Base-by-base conservation (phyloP, 2,329 filamentous ascomycete genomes). In the Blumeria hordei region DNA sequence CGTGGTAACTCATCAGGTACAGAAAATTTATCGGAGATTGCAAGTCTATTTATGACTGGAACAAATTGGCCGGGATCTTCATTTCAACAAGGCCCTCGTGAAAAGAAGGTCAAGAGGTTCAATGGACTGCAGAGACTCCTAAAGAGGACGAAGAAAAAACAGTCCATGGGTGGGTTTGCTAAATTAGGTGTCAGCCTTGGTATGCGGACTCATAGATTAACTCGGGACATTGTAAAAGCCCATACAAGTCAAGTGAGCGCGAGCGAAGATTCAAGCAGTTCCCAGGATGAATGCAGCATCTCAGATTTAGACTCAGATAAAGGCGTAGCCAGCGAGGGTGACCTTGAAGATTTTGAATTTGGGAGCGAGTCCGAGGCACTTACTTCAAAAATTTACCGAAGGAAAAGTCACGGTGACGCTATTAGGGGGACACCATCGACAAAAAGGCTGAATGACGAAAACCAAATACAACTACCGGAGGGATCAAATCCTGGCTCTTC, bases 201-300 rank as follows among this genome's bases (percentile, higher is more conserved):
- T 1, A 88, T 90, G 68, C 80, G 81, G 59, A 88, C 85, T 3
- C 83, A 88, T 59, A 78, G 79, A 55, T 68, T 93, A 1, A 74
- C 78, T 2, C 59, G 59, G 1, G 54, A 61, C 49, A 57, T 65
- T 11, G 55, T 62, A 2, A 54, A 57, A 14, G 56, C 59, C 21
- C 65, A 67, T 56, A 67, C 72, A 12, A 71, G 69, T 55, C 68
- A 72, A 39, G 67, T 67, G 11, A 72, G 69, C 50, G 68, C 69
- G 3, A 72, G 69, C 51, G 71, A 74, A 55, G 67, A 67, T 12
- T 70, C 70, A 0, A 62, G 59, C 35, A 62, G 60, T 35, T 61
- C 60, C 16, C 10, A 32, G n/a, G 67, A 69, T 12, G 68, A 67
- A 44, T 68, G 69, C 18, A 62, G 67, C 37, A 70, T 71, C 43